These are phyloP conservation scores for Malassezia restricta DNA, from an alignment of 1,284 basidiomycete genomes.

Conservation along the genomic window DNA sequence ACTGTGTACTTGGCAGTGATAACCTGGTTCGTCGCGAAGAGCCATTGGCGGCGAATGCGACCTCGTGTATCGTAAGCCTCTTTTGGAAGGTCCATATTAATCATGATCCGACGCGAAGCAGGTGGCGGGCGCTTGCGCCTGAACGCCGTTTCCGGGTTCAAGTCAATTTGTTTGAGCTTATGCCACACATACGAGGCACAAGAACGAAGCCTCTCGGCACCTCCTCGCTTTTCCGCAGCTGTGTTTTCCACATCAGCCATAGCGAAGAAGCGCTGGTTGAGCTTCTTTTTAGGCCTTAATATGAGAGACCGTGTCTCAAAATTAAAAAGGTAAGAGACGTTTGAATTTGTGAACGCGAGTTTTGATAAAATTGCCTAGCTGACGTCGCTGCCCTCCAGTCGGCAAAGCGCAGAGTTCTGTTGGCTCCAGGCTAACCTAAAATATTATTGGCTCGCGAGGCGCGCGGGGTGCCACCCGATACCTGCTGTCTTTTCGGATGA, in stretches of 20 bases:
- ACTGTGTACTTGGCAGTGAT: constrained; percentile 44
- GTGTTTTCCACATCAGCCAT: background rate
- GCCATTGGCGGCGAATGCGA: constrained; percentile 19
- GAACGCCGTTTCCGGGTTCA: constrained; percentile 39
- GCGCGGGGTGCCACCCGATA: no score
- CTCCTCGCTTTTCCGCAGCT: background rate
- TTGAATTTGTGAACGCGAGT: no score
- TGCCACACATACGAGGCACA: background rate
- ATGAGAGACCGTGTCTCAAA: background rate
- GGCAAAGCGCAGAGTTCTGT: no score
- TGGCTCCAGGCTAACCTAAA: no score
- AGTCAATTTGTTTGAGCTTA: constrained; percentile 24
- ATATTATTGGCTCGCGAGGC: no score
- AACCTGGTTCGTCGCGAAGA: constrained; percentile 40
- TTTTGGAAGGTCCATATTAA: constrained; percentile 37
- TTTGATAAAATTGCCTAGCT: no score
- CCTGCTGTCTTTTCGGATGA: no score
- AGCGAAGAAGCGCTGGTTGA: background rate
- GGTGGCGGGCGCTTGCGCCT: constrained; percentile 33
- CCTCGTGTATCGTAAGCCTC: constrained; percentile 36
- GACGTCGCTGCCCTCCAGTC: no score
- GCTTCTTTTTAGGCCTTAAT: background rate
- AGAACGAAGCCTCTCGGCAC: background rate
- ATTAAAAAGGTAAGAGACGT: no score
- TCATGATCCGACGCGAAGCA: constrained; percentile 27